A percentile compares a stretch with the other conserved stretches of the same genome.
These are phyloP conservation scores for Sutorius eximius DNA, from an alignment of 1,284 basidiomycete genomes.

Conservation along the genomic window DNA sequence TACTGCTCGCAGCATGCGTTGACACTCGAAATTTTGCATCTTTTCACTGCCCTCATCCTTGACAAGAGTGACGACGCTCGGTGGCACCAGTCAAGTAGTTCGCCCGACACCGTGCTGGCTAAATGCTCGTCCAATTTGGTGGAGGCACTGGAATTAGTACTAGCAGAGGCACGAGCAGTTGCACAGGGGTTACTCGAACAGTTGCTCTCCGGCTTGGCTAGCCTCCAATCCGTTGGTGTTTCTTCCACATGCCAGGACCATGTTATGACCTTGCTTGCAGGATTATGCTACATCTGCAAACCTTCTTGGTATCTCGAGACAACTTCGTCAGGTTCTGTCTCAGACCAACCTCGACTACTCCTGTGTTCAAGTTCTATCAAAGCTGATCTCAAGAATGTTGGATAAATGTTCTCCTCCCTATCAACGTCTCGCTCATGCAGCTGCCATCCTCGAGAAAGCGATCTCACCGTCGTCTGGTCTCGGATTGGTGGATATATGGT, in stretches of 20 bases:
- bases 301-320: constrained; percentile 38
- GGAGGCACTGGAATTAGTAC: constrained; percentile 26
- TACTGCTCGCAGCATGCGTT: constrained; percentile 24
- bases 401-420: constrained; percentile 37
- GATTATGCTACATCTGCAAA: constrained; percentile 27
- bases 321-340: constrained; percentile 35
- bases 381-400: constrained; percentile 43
- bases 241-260: not conserved
- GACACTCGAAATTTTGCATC: constrained; percentile 32
- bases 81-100: not conserved
- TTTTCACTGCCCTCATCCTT: constrained; percentile 32
- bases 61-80: constrained; percentile 16
- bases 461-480: constrained; percentile 56
- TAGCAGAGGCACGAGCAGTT: constrained; percentile 22
- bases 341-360: constrained; percentile 48
- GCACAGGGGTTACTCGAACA: constrained; percentile 22
- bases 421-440: constrained; percentile 30
- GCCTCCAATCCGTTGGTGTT: constrained; percentile 13
- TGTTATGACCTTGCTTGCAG: constrained; percentile 8
- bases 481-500: constrained; percentile 59
- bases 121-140: constrained; percentile 16
- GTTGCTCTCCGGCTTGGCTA: constrained; percentile 18
- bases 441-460: constrained; percentile 38
- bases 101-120: not conserved
- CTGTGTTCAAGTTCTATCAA: constrained; percentile 41